Base-by-base conservation (phyloP, 2,329 filamentous ascomycete species). In the Lomentospora prolificans region DNA sequence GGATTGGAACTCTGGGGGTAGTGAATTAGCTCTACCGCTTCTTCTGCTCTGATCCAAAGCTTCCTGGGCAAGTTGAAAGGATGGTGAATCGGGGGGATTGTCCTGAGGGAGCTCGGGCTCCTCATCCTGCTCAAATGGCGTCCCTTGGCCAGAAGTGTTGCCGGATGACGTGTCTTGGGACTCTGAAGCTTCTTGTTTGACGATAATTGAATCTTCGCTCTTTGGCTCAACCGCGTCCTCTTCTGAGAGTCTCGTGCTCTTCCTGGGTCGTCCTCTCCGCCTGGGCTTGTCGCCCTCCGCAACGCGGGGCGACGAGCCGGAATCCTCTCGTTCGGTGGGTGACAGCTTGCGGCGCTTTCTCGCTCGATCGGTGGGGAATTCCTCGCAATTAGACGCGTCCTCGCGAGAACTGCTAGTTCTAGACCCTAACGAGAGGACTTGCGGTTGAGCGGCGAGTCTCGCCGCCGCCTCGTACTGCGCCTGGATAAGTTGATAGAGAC, bases 401-500 rank as follows among this genome's bases (percentile, higher is more conserved):
- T 39, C 48, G 57, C 28, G 27, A 25, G 25, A n/a, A 56, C 55
- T 36, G 55, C 22, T 56, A 53, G 14, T 25, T 55, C 28, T 33
- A 4, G 53, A 17, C 17, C 51, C 48, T 10, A n/a, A 25, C 24
- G 54, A 12, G 28, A 14, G 36, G 22, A 24, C 7, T 27, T 50
- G 41, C 27, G 31, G 24, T 27, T 30, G 30, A 14, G 44, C n/a
- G 4, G 44, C 10, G 12, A 19, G 12, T 17, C 46, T 71, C 61
- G 73, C 70, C 52, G 75, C 75, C 36, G 77, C 74, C 59, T 86
- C 80, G 62, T 84, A 84, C 61, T 85, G 81, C 14, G 81, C 77
- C 67, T 87, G 85, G 12, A 89, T 87, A 50, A 88, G 71, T 9
- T 85, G 85, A 67, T 89, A 89, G 1, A 89, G 75, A 1, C 85